phyloP scores from a whole-genome alignment of 2,329 filamentous ascomycete genomes.

The Grosmannia huntii region DNA sequence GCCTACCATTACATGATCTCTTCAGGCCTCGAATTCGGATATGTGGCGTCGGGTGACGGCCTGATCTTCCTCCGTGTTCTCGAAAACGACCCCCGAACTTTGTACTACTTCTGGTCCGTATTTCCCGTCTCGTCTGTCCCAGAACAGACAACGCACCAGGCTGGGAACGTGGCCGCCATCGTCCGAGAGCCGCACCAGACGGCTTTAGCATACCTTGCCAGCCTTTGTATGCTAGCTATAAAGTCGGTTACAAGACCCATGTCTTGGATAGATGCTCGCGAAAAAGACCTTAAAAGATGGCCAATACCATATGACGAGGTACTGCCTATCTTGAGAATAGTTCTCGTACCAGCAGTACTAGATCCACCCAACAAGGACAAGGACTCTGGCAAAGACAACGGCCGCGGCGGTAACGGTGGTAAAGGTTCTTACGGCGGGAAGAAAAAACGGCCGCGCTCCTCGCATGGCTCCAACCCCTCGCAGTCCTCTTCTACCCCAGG shows the following conservation, averaged over 20 bases:
- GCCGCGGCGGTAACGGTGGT: background rate
- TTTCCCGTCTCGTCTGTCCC: background rate
- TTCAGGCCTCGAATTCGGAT: slow-evolving; percentile 6
- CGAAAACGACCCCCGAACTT: slow-evolving; percentile 1
- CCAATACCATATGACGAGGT: background rate
- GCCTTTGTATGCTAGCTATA: background rate
- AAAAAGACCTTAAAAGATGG: background rate
- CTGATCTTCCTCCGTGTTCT: slow-evolving; percentile 6
- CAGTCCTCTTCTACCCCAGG: background rate
- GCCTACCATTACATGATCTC: slow-evolving; percentile 8
- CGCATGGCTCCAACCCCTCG: background rate
- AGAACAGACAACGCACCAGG: background rate
- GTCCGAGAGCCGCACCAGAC: background rate
- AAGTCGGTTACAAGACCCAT: background rate
- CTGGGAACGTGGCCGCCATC: background rate
- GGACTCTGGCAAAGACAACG: background rate
- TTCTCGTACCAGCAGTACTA: background rate
- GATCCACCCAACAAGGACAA: background rate
- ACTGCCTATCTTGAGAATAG: background rate
- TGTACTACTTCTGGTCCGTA: slow-evolving; percentile 4
- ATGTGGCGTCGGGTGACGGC: slow-evolving; percentile 6
- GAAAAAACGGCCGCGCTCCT: background rate
- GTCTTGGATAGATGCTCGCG: background rate
- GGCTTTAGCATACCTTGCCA: background rate
- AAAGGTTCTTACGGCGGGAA: background rate